Base-by-base conservation (phyloP, 306 rosid genomes). In the Prunus mongolica region DNA sequence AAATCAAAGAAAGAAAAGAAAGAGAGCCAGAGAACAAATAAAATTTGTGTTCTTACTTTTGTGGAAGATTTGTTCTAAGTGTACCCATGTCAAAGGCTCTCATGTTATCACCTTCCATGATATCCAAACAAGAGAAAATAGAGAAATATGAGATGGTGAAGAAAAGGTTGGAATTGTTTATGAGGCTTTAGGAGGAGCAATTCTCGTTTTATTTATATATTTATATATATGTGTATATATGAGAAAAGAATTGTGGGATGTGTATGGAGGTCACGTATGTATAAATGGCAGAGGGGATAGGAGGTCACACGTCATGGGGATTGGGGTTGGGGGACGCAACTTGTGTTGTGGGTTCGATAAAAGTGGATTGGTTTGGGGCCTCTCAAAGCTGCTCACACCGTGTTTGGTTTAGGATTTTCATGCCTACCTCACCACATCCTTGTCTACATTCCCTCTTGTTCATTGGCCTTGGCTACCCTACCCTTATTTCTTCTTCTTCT, bases 31-130 rank as follows among this genome's bases (percentile, higher is more conserved):
- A 27, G 27, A 5, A 27, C 2, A 38, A 28, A 28, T 1, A 8
- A 56, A 5, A 8, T 19, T 28, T 38, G 66, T 38, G 38, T 44
- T 75, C 87, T 80, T 90, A 93, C 98, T 75, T 86, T 70, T 67
- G 86, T 11, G 96, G 92, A 78, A 86, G 88, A 81, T 67, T 87
- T 71, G 91, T 82, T 71, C 83, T 60, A 52, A 91, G 93, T 3
- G 92, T 77, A 66, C 84, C 91, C 97, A 92, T 91, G 83, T 85
- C 88, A 34, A 87, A 85, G 16, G 85, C 58, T 44, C 69, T 84
- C 85, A 81, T 78, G 65, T 82, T 82, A 3, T 87, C 88, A 77
- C 84, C 87, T 79, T 87, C 86, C 30, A 85, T 90, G 91, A 86
- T 85, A 47, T 66, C 74, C 13, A 49, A 73, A 30, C 6, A 16